Base-by-base conservation (phyloP, 768 basidiomycete genomes). In the Lentinula raphanica region DNA sequence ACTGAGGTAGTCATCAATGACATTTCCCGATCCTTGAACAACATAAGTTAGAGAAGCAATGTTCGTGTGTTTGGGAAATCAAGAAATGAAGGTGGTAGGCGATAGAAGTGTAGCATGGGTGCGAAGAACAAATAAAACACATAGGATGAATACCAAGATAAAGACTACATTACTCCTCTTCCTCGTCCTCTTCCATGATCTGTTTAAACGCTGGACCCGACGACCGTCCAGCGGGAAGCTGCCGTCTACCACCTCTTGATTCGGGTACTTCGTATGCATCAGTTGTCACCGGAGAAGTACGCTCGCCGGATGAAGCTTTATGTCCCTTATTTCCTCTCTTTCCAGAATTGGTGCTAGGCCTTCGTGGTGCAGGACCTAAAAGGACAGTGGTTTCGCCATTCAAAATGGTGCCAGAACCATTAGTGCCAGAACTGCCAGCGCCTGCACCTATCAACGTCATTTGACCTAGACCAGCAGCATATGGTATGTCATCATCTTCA, bases 131-230 rank as follows among this genome's bases (percentile, higher is more conserved):
- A 58, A 50, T 49, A 38, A 59, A 49, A 40, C n/a, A n/a, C 31
- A 25, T n/a, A 59, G 56, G 32, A 56, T 58, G 45, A 28, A 58
- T 59, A 25, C 40, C 36, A 31, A 59, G 21, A 25, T 23, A 56
- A 31, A 28, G 9, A 11, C 5, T 60, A 35, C 38, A 38, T 59
- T 58, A 64, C 70, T 68, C 78, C 67, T 90, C 85, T 64, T 91
- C 91, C 69, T 92, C 91, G 63, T 93, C 91, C 67, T 92, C 91
- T 67, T 92, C 91, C 68, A 91, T 88, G 56, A 91, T 92, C 4
- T 88, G 71, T 48, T 75, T 72, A 64, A 90, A 90, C 8, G 89
- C 85, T 50, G 82, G 84, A 1, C 88, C 90, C n/a, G 82, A 74
- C 29, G 51, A 53, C 25, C 90, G 80, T n/a, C 72, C 76, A 49